Evolutionary conservation across 2,329 filamentous ascomycete genomes (phyloP).

Genomic region (Diaporthe vaccinii): DNA sequence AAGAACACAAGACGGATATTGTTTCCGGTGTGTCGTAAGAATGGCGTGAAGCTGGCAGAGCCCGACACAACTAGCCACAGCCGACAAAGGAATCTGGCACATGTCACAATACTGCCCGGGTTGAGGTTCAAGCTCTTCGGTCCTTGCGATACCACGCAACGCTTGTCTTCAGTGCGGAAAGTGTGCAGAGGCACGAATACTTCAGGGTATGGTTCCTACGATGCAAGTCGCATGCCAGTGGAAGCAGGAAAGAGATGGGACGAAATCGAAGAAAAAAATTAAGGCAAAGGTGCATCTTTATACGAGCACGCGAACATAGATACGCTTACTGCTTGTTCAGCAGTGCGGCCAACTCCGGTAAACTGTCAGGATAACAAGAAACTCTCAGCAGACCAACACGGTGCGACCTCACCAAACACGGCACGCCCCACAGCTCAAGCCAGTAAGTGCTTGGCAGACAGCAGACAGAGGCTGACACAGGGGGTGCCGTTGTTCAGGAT

Average conservation of each 20-base stretch:
- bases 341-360: background rate
- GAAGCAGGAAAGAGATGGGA: background rate
- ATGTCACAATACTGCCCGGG: background rate
- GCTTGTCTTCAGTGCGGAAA: background rate
- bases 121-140: background rate
- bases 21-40: background rate
- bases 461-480: background rate
- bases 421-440: background rate
- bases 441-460: conserved; percentile 8
- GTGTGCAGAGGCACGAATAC: background rate
- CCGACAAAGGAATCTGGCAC: background rate
- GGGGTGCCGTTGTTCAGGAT: background rate
- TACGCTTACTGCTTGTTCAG: background rate
- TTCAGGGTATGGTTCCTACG: background rate
- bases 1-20: conserved; percentile 4
- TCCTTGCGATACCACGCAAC: background rate
- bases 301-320: background rate
- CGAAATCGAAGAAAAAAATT: background rate
- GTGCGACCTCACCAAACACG: conserved; percentile 11
- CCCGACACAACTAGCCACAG: conserved; percentile 1
- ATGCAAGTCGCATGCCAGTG: background rate
- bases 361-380: background rate
- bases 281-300: background rate
- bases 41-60: background rate
- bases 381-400: conserved; percentile 10